Evolutionary conservation across 1,284 basidiomycete genomes (phyloP), one percentile per base, ranked within the genome.

Genomic region (Ceratobasidium papillatum): DNA sequence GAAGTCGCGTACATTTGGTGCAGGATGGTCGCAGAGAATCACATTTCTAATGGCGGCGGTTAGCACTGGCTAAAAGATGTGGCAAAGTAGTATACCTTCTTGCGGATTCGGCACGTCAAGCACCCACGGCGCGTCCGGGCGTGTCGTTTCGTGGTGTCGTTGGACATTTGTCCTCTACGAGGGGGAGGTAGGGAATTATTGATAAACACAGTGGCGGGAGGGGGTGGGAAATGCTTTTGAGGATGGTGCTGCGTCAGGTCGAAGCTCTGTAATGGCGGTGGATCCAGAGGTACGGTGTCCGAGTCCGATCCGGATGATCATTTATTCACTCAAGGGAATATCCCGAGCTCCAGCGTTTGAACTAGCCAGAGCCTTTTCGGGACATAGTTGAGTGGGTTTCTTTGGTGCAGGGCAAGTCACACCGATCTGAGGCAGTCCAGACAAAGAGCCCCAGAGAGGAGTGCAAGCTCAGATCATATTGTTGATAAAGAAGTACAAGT

Each of bases 221-320:
- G 32, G 41, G 52, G 51, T 59, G 68, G 54, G 56, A 71, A 59
- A 47, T 38, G 54, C 68, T 71, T 71, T 71, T 71, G 56, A 71
- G 43, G 54, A 58, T 61, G 65, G 25, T 19, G 65, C n/a, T n/a
- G n/a, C 52, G 54, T 34, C 56, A 25, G 41, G 59, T 45, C 17
- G 68, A 71, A 71, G 54, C 54, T 47, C 52, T 58, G 68, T 61
- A 51, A 71, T 45, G 68, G 68, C 68, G 49, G 54, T 71, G 68
- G 65, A 61, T 47, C 68, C 68, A 61, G 22, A 58, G 27, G 8
- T 71, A 49, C 36, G 68, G 68, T 9, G 68, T 71, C 66, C 66
- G 66, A 69, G 36, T 69, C 68, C 52, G 68, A 71, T 71, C 68
- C 68, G 68, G 68, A 59, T 41, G 49, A 71, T 71, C 51, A 71